Conservation (phyloP, 1,139 yeast genomes). For the Entelexis paramagnoliae region DNA sequence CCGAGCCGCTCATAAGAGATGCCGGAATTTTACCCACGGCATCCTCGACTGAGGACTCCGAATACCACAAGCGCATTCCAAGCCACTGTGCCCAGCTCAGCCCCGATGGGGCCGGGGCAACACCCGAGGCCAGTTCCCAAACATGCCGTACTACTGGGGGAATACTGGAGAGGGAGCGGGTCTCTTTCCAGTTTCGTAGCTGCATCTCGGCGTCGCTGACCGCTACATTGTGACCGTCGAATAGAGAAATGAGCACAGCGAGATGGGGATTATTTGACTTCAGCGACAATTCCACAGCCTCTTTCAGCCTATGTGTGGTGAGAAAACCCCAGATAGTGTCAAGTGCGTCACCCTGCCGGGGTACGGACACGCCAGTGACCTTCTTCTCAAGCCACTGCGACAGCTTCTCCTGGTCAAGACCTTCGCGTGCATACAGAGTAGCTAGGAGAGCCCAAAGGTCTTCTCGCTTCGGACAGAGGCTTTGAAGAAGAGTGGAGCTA, state of each 20-base stretch:
- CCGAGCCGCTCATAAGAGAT: constrained; percentile 9
- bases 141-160: constrained; percentile 49
- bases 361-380: background rate
- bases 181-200: constrained; percentile 51
- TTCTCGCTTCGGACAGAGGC: background rate
- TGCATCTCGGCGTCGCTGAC: constrained; percentile 45
- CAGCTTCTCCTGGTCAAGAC: background rate
- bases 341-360: background rate
- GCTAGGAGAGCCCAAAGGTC: constrained; percentile 15
- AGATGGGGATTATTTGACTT: constrained; percentile 54
- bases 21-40: constrained; percentile 8
- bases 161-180: constrained; percentile 37
- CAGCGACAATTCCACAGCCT: constrained; percentile 55
- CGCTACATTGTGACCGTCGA: constrained; percentile 52
- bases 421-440: constrained; percentile 3
- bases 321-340: constrained; percentile 41
- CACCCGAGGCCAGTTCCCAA: constrained; percentile 57
- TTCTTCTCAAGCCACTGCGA: constrained; percentile 13
- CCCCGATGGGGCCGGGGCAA: background rate
- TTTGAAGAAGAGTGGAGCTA: background rate
- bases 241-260: constrained; percentile 55
- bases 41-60: constrained; percentile 23
- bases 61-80: constrained; percentile 53
- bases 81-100: constrained; percentile 60
- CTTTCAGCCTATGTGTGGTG: constrained; percentile 46